Conservation (phyloP, 2,329 filamentous ascomycete species). For the Phialemonium atrogriseum region DNA sequence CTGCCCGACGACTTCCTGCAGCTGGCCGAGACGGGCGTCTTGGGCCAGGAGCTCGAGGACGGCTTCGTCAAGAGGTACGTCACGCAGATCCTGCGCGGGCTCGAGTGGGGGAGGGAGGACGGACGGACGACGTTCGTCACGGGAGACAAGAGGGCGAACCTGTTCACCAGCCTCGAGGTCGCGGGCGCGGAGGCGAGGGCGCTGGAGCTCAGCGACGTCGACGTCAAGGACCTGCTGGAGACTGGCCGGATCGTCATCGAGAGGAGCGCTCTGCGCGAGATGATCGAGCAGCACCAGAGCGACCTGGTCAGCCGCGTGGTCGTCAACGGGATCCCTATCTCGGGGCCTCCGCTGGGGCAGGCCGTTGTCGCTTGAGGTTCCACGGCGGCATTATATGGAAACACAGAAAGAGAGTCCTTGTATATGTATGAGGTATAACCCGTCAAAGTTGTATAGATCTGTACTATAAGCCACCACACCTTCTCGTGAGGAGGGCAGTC, state of each 20-base stretch:
- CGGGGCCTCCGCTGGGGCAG: conserved; percentile 27
- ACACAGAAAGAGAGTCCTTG: too few species aligned
- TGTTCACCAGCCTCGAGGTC: conserved; percentile 59
- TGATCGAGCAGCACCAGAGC: conserved; percentile 65
- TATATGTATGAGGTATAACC: too few species aligned
- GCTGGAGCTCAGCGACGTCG: conserved; percentile 67
- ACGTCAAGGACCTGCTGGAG: conserved; percentile 91
- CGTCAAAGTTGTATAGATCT: too few species aligned
- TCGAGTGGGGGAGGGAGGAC: conserved; percentile 58
- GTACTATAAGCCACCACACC: too few species aligned
- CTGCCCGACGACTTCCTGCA: conserved; percentile 41
- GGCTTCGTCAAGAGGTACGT: conserved; percentile 50
- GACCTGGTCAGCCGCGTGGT: conserved; percentile 47
- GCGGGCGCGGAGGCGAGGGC: conserved; percentile 60
- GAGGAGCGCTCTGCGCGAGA: conserved; percentile 64
- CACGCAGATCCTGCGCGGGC: conserved; percentile 58
- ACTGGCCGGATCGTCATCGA: conserved; percentile 81
- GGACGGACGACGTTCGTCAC: conserved; percentile 74
- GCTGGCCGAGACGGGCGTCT: conserved; percentile 22
- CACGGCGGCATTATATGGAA: too few species aligned
- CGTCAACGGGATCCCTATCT: conserved; percentile 29
- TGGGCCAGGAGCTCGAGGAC: conserved; percentile 33
- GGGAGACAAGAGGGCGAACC: conserved; percentile 45
- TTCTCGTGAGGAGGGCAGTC: too few species aligned
- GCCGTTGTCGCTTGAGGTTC: too few species aligned